These are phyloP conservation scores for Claviceps monticola DNA, from an alignment of 2,329 filamentous ascomycete species.

Conservation along the genomic window DNA sequence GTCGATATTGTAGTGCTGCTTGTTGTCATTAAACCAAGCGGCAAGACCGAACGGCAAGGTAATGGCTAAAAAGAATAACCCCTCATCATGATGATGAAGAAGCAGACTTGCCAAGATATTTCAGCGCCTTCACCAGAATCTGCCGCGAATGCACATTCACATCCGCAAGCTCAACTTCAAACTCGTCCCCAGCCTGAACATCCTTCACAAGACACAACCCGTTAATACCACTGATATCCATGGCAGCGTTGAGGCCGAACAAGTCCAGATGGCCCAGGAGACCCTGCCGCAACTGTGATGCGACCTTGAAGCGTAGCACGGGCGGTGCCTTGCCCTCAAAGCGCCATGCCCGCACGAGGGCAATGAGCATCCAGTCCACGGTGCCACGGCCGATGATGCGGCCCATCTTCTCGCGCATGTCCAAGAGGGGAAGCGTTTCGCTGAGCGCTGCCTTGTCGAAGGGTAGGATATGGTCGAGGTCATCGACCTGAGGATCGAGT, in stretches of 20 bases:
- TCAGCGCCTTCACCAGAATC: conserved; percentile 33
- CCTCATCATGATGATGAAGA: not conserved
- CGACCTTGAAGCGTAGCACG: conserved; percentile 35
- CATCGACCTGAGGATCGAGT: conserved; percentile 14
- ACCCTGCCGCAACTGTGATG: conserved; percentile 19
- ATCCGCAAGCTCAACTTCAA: conserved; percentile 40
- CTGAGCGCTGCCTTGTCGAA: conserved; percentile 29
- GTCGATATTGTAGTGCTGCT: not conserved
- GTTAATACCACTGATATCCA: conserved; percentile 26
- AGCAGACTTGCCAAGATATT: conserved; percentile 11
- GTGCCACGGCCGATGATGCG: conserved; percentile 29
- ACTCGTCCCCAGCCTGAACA: conserved; percentile 35
- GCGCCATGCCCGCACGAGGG: conserved; percentile 45
- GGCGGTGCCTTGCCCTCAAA: conserved; percentile 35
- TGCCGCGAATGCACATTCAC: conserved; percentile 34
- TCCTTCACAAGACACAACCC: conserved; percentile 26
- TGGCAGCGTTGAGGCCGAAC: conserved; percentile 31
- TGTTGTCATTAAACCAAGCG: not conserved
- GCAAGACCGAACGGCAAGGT: too few relatives aligned
- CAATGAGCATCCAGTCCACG: conserved; percentile 43
- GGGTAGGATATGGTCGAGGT: conserved; percentile 27
- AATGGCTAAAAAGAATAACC: not conserved
- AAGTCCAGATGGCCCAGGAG: conserved; percentile 33
- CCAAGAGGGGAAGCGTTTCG: conserved; percentile 33
- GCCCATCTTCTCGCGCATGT: conserved; percentile 38